phyloP scores from a whole-genome alignment of 139 green algal genomes.

The Microglena sp. region DNA sequence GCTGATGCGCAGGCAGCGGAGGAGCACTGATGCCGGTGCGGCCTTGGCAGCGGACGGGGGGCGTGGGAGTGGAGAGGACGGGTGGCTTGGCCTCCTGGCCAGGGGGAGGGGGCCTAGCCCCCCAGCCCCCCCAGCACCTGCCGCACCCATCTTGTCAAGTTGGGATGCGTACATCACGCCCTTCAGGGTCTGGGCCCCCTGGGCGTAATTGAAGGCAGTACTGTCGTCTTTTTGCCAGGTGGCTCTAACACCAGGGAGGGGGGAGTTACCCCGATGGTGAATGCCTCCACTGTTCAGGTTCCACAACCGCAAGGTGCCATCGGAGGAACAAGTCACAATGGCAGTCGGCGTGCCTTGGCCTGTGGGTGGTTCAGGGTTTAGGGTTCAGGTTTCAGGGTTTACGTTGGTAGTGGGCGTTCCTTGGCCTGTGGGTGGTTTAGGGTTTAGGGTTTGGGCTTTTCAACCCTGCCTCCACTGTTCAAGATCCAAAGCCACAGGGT shows the following conservation, averaged over 20 bases:
- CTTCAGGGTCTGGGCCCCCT: conserved; percentile 3
- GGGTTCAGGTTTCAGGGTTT: too few species aligned
- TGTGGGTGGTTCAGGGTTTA: too few species aligned
- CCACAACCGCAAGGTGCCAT: conserved; percentile 40
- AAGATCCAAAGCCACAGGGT: too few species aligned
- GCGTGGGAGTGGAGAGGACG: background rate
- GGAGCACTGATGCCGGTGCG: background rate
- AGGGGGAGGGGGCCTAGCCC: too few species aligned
- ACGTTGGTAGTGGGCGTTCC: too few species aligned
- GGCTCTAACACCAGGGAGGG: background rate
- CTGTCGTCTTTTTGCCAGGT: background rate
- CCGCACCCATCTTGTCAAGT: too few species aligned
- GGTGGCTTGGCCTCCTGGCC: too few species aligned
- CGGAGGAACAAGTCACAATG: conserved; percentile 27
- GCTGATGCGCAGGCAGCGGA: conserved; percentile 32
- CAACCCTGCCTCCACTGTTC: too few species aligned
- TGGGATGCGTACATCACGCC: conserved; percentile 10
- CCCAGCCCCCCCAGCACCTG: too few species aligned
- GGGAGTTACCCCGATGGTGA: background rate
- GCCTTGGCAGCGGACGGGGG: background rate
- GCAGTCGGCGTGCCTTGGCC: too few species aligned
- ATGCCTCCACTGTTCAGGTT: conserved; percentile 6
- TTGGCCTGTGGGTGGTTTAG: too few species aligned
- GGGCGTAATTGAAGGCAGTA: background rate
- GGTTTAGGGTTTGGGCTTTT: too few species aligned